Evolutionary conservation across 352 stramenopile species (phyloP).

Genomic region (Globisporangium sylvaticum): DNA sequence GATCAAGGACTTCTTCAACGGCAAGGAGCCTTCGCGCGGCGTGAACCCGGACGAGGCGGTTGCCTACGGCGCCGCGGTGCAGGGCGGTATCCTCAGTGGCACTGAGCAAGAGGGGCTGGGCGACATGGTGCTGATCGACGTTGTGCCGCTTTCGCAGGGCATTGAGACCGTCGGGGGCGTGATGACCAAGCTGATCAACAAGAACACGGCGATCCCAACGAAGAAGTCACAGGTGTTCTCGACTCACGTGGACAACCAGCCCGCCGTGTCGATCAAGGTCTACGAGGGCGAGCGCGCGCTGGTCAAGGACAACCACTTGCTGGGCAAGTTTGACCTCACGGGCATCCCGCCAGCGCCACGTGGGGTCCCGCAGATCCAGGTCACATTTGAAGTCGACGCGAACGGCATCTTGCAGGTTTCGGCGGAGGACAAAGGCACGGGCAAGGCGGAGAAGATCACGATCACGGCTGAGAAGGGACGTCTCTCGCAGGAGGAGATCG

Average conservation of each 20-base stretch:
- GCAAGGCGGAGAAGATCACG: slow-evolving; percentile 97
- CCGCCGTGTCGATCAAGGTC: slow-evolving; percentile 74
- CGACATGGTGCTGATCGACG: slow-evolving; percentile 72
- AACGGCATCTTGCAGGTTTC: slow-evolving; percentile 89
- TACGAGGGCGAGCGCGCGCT: slow-evolving; percentile 98
- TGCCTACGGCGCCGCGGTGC: slow-evolving; percentile 42
- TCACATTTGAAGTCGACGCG: slow-evolving; percentile 78
- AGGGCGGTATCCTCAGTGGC: slow-evolving; percentile 29
- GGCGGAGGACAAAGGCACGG: slow-evolving; percentile 97
- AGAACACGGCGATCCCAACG: slow-evolving; percentile 60
- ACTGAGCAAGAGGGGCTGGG: slow-evolving; percentile 40
- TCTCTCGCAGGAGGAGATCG: slow-evolving; percentile 96
- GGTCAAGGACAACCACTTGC: slow-evolving; percentile 88
- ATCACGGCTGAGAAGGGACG: slow-evolving; percentile 92
- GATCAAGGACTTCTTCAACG: slow-evolving; percentile 94
- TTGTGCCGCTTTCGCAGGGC: slow-evolving; percentile 61
- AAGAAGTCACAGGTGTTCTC: slow-evolving; percentile 65
- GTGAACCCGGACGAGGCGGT: slow-evolving; percentile 93
- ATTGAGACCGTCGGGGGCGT: slow-evolving; percentile 70
- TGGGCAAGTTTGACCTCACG: slow-evolving; percentile 64
- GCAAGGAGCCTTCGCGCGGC: slow-evolving; percentile 92
- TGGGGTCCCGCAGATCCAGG: slow-evolving; percentile 64
- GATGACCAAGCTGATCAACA: slow-evolving; percentile 63
- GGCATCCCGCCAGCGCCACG: slow-evolving; percentile 60
- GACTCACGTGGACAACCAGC: slow-evolving; percentile 70